phyloP scores from a whole-genome alignment of 495 filamentous ascomycete genomes.

The Xylaria acuta region DNA sequence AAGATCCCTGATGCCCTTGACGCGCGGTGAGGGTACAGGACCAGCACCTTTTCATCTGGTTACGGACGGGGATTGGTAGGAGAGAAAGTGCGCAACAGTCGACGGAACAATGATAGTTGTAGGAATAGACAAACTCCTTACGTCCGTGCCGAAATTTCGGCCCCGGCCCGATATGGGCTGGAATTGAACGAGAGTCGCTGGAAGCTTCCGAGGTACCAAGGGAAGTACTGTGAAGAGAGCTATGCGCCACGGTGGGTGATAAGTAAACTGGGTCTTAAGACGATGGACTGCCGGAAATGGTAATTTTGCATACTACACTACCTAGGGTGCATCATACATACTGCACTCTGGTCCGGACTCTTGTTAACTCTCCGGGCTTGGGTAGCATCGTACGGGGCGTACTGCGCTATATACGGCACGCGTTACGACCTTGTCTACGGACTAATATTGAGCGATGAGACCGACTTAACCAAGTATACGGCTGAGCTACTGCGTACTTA shows the following conservation, averaged over 20 bases:
- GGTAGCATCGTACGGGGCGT: neutral
- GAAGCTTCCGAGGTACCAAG: neutral
- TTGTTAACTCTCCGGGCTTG: neutral
- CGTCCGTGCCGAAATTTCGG: neutral
- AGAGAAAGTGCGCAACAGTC: too few species aligned
- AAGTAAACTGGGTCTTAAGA: neutral
- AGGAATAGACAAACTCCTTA: neutral
- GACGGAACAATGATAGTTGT: too few species aligned
- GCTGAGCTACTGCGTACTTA: neutral
- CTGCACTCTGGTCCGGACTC: neutral
- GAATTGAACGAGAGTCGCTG: neutral
- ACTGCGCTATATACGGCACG: neutral
- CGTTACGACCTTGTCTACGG: neutral
- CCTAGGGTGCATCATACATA: neutral
- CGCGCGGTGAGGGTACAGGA: neutral
- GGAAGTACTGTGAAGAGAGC: neutral
- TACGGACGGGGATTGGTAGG: neutral
- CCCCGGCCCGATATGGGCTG: neutral
- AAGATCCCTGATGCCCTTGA: neutral
- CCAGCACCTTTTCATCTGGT: neutral
- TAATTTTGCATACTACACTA: neutral
- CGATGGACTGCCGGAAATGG: neutral
- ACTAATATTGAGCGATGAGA: neutral
- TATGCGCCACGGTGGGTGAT: neutral
- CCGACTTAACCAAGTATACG: neutral